phyloP scores from a whole-genome alignment of 805 yeast species.

The Hanseniaspora valbyensis region DNA sequence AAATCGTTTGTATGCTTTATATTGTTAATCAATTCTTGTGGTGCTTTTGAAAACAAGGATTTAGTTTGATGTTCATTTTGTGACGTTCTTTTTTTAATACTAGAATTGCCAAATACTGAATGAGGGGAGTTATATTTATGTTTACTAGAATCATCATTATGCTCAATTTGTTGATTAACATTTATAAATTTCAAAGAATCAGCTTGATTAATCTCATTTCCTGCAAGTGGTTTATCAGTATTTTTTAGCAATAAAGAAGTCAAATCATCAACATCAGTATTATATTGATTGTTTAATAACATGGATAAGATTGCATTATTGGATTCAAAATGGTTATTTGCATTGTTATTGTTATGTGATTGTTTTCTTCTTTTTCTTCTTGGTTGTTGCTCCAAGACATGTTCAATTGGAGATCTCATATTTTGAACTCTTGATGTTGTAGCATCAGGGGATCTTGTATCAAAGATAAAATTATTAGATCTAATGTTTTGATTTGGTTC shows the following conservation, averaged over 20 bases:
- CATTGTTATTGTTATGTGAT: not conserved
- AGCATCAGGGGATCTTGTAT: not conserved
- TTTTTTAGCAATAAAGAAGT: constrained; percentile 9
- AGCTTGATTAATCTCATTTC: not conserved
- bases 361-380: not conserved
- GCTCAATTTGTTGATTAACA: not conserved
- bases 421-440: not conserved
- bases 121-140: not conserved
- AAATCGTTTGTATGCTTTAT: constrained; percentile 28
- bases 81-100: not conserved
- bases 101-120: not conserved
- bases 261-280: constrained; percentile 14
- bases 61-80: not conserved
- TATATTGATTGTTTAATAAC: constrained; percentile 14
- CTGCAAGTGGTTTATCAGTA: not conserved
- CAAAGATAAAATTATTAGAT: not conserved
- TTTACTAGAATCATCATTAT: not conserved
- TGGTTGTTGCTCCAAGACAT: not conserved
- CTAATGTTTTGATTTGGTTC: not conserved
- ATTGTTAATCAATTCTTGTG: constrained; percentile 20
- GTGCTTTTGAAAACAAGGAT: not conserved
- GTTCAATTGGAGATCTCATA: not conserved
- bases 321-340: not conserved
- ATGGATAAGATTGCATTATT: constrained; percentile 6
- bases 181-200: not conserved